These are phyloP conservation scores for Zanthoxylum bungeanum DNA, from an alignment of 345 rosid genomes.

Conservation along the genomic window DNA sequence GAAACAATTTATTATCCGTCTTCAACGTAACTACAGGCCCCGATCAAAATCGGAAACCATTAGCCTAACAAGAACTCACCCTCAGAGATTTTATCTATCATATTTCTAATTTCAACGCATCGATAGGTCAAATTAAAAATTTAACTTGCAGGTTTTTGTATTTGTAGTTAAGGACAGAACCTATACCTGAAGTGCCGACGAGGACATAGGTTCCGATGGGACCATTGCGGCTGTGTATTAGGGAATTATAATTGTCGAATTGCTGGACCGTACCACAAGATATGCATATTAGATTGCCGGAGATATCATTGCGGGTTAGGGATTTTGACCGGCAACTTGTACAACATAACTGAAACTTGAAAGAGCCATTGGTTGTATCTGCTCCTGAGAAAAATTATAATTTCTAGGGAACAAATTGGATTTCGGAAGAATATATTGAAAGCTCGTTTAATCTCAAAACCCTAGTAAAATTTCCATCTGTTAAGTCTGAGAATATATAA, in stretches of 20 bases:
- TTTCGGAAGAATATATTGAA: no score
- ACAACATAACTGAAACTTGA: constrained; percentile 21
- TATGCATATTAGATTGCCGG: constrained; percentile 41
- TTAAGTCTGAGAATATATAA: no score
- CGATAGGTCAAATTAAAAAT: constrained; percentile 24
- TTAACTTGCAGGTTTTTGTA: constrained; percentile 52
- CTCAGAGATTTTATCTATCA: constrained; percentile 43
- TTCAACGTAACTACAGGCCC: constrained; percentile 61
- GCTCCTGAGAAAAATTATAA: no score
- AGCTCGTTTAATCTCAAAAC: no score
- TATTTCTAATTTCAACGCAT: constrained; percentile 26
- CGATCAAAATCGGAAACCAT: constrained; percentile 66
- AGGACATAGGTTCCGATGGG: constrained; percentile 37
- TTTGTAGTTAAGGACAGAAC: constrained; percentile 38
- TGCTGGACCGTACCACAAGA: constrained; percentile 44
- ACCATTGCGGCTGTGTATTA: constrained; percentile 47
- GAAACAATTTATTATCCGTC: constrained; percentile 48
- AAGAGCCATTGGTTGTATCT: no score
- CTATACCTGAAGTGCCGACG: constrained; percentile 56
- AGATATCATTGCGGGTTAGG: constrained; percentile 38
- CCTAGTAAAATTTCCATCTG: no score
- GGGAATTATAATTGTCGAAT: no score
- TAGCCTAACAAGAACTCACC: constrained; percentile 63
- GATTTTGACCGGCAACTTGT: constrained; percentile 37
- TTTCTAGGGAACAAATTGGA: no score